These are phyloP conservation scores for Blastobotrys attinorum DNA, from an alignment of 805 yeast genomes.

Conservation along the genomic window DNA sequence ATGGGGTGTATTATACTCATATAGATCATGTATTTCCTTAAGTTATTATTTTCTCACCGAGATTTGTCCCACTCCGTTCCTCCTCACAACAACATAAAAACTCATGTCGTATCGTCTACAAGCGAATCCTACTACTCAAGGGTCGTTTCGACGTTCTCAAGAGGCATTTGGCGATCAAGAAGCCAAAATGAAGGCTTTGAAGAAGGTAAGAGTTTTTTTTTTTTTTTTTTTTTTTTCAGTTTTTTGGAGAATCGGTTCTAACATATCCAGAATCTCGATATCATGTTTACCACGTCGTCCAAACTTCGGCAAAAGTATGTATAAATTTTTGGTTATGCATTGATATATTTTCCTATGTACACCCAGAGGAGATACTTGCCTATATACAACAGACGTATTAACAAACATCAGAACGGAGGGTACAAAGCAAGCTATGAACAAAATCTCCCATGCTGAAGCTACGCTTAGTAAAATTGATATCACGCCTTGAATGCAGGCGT, in stretches of 20 bases:
- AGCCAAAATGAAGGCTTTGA: constrained; percentile 3
- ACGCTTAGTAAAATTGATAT: constrained; percentile 13
- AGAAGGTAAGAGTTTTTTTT: too few species aligned
- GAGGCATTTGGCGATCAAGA: constrained; percentile 17
- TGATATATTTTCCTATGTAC: too few species aligned
- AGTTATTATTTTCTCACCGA: neutral
- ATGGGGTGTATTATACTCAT: neutral
- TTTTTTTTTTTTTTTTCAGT: too few species aligned
- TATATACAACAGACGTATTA: too few species aligned
- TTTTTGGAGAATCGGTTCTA: too few species aligned
- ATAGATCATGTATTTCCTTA: neutral
- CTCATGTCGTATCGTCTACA: neutral
- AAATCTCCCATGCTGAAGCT: constrained; percentile 13
- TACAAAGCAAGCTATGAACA: constrained; percentile 1
- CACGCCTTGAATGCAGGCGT: too few species aligned
- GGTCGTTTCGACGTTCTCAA: constrained; percentile 11
- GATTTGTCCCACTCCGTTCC: neutral
- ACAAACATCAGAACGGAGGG: constrained; percentile 9
- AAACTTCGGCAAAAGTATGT: constrained; percentile 13
- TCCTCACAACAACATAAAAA: neutral
- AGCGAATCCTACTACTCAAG: constrained; percentile 3
- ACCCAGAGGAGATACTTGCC: neutral
- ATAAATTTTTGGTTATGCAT: too few species aligned
- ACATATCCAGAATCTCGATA: constrained; percentile 13
- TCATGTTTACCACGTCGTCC: constrained; percentile 11